Evolutionary conservation across 1,139 yeast genomes (phyloP).

Genomic region (Wickerhamiella infanticola): DNA sequence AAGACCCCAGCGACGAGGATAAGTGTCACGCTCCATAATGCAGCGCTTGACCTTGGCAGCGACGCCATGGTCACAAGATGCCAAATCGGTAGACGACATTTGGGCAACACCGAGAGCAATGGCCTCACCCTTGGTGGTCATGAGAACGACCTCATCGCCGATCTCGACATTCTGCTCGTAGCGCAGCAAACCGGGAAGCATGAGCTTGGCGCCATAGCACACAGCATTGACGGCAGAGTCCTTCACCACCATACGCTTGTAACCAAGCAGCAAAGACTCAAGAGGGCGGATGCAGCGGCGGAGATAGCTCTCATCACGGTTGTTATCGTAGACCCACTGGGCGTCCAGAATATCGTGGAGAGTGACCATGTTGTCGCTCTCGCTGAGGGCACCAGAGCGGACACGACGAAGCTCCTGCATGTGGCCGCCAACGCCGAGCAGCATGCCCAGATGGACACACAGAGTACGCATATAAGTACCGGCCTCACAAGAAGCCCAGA

Average conservation of each 20-base stretch:
- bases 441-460: conserved; percentile 97
- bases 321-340: conserved; percentile 93
- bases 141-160: conserved; percentile 93
- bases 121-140: conserved; percentile 99
- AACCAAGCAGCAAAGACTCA: conserved; percentile 83
- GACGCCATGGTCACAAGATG: conserved; percentile 95
- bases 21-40: conserved; percentile 97
- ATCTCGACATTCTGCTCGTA: conserved; percentile 96
- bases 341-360: conserved; percentile 96
- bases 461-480: conserved; percentile 99
- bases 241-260: conserved; percentile 94
- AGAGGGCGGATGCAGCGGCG: conserved; percentile 91
- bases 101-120: conserved; percentile 97
- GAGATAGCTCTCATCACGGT: conserved; percentile 89
- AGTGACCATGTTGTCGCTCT: conserved; percentile 83
- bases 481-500: conserved; percentile 99
- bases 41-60: conserved; percentile 98
- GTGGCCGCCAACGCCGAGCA: conserved; percentile 97
- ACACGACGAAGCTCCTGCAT: conserved; percentile 99
- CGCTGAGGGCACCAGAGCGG: conserved; percentile 90
- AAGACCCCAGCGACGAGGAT: conserved; percentile 99
- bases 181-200: conserved; percentile 96
- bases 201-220: conserved; percentile 96
- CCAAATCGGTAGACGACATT: conserved; percentile 95
- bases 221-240: conserved; percentile 97